Base-by-base conservation (phyloP, 371 early-diverging fungal genomes). In the Lichtheimia ramosa region DNA sequence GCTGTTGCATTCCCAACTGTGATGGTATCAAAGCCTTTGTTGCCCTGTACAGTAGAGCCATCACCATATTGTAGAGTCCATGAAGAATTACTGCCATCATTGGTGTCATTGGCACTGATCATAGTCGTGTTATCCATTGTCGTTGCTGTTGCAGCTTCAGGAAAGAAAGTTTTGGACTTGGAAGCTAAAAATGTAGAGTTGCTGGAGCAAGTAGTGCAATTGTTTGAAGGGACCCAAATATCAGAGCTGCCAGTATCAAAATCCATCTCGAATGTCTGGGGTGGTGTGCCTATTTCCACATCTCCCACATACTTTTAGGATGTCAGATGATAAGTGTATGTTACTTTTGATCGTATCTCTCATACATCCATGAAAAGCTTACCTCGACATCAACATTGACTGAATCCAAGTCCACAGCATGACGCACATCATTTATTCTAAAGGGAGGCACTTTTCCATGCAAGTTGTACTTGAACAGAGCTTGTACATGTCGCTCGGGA, bases 201-300 rank as follows among this genome's bases (percentile, higher is more conserved):
- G 0, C 54, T 39, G 4, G 67, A 57, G 40, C 79, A 79, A 2
- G 24, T 21, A 6, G 21, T 54, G 50, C 84, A 84, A 18, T 55
- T 34, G 15, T 48, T 54, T 15, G 74, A 62, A 1, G 83, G 78
- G 8, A 82, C 57, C 84, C 84, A 84, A 1, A 80, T 77, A 63
- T 84, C 82, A 0, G 81, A 63, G 20, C 83, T 82, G 2, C 84
- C 84, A 0, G 84, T 84, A 56, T 84, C 84, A 63, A 84, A 82
- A 50, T 81, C 80, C 25, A 84, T 60, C 12, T 58, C 66, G 43
- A 84, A 84, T n/a, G 53, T 54, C 39, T 82, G 83, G 3, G 84
- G 83, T 6, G 84, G 84, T 7, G 84, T 82, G 12, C 84, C 84
- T 12, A 84, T 70, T 14, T 71, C 69, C 6, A 81, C 65, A 16